Conservation (phyloP, 768 basidiomycete genomes). For the Tricholoma sp. region DNA sequence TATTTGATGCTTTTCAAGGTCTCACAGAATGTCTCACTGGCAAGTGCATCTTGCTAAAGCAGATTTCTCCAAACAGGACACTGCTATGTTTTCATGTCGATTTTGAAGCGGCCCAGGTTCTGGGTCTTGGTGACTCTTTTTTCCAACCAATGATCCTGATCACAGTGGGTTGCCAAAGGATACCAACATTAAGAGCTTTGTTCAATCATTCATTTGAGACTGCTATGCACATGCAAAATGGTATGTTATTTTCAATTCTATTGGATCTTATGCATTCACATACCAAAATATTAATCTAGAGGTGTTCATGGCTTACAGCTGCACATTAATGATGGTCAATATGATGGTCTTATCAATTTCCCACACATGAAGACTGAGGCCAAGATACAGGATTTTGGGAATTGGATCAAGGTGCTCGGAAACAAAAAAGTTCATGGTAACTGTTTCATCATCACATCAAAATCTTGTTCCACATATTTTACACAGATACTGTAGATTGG, state of each 20-base stretch:
- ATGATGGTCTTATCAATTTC: conserved; percentile 10
- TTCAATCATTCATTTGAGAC: conserved; percentile 8
- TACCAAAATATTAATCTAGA: background rate
- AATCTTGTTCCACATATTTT: too few relatives aligned
- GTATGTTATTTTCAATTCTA: too few relatives aligned
- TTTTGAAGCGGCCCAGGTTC: conserved; percentile 15
- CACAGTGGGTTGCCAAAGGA: conserved; percentile 10
- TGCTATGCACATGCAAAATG: conserved; percentile 10
- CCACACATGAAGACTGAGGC: conserved; percentile 10
- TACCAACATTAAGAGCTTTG: conserved; percentile 8
- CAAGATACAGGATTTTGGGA: conserved; percentile 6
- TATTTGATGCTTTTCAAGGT: conserved; percentile 16
- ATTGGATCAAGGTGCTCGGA: background rate
- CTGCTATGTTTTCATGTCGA: conserved; percentile 13
- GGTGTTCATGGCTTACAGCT: conserved; percentile 7
- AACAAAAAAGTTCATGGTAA: conserved; percentile 12
- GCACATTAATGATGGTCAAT: conserved; percentile 6
- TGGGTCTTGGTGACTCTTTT: conserved; percentile 12
- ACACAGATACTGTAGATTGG: too few relatives aligned
- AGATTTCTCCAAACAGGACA: conserved; percentile 7
- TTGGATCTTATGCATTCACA: too few relatives aligned
- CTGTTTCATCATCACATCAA: too few relatives aligned
- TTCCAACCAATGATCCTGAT: conserved; percentile 13
- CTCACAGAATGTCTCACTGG: conserved; percentile 9
- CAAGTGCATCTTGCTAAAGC: conserved; percentile 12